Evolutionary conservation across 306 rosid species (phyloP).

Genomic region (Gleditsia sinensis): DNA sequence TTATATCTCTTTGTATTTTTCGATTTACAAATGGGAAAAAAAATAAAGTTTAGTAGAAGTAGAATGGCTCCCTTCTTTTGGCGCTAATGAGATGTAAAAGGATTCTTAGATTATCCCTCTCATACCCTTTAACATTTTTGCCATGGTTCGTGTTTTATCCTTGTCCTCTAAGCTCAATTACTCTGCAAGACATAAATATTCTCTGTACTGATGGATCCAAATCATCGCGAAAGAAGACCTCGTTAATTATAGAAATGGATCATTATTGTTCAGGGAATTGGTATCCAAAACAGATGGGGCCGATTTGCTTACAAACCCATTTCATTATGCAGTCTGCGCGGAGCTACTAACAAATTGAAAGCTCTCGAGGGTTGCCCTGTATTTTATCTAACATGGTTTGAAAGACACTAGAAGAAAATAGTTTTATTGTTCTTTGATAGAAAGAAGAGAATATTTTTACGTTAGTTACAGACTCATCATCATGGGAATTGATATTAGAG

Average conservation of each 20-base stretch:
- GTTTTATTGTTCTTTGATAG: background rate
- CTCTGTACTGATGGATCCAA: background rate
- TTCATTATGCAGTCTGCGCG: no score
- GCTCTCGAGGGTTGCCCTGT: background rate
- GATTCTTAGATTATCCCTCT: no score
- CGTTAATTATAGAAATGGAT: background rate
- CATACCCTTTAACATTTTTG: no score
- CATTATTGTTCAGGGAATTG: background rate
- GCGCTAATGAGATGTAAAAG: no score
- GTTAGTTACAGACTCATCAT: background rate
- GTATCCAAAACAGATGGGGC: background rate
- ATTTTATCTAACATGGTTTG: background rate
- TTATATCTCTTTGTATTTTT: no score
- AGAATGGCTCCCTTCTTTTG: background rate
- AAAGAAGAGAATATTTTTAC: background rate
- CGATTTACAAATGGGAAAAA: no score
- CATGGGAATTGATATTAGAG: background rate
- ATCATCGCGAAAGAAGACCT: background rate
- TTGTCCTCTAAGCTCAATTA: no score
- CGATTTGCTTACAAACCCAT: background rate
- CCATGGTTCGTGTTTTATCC: no score
- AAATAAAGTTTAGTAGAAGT: no score
- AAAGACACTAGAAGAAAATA: background rate
- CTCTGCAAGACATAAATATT: background rate
- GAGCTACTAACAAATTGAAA: no score